Evolutionary conservation across 345 rosid species (phyloP), one percentile per base, ranked within the genome.

Genomic region (Syzygium aqueum): DNA sequence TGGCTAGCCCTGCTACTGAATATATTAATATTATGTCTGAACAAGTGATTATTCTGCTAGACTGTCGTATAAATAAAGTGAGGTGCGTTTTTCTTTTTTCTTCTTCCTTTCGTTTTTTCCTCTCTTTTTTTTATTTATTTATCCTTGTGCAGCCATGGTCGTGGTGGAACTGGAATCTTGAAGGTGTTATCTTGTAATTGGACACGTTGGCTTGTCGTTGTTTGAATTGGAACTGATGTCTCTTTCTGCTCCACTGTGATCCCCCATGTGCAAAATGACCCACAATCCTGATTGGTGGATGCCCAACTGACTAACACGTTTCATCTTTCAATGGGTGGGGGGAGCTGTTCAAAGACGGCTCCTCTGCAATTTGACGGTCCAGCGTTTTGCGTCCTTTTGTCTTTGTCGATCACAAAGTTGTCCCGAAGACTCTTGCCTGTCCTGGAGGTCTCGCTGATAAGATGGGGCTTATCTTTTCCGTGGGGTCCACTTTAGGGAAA

Each of bases 61-160:
- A 89, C 88, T 93, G 91, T 91, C 46, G 77, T 28, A 91, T 90
- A 90, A 90, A 91, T 88, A 91, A 91, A 90, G 78, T 86, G 88
- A 84, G 90, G 53, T 89, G 65, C 63, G 12, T 63, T 46, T 40
- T 22, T 77, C n/a, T 40, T 22, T 53, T 21, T 61, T 40, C 13
- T 6, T 57, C 59, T 33, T 28, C 17, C 28, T 2, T 7, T 51
- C 30, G 5, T 28, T 9, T 19, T 85, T 63, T 28, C 25, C 78
- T 85, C 80, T 4, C 12, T 84, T 9, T 8, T 43, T 7, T 52
- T 30, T 22, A 40, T 15, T 56, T 14, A 7, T 27, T 61, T n/a
- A 6, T 30, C 73, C 15, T n/a, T n/a, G 37, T 61, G 37, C 37
- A 13, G 37, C 67, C 17, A 13, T 63, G 80, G 53, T 65, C 89